Base-by-base conservation (phyloP, 2,329 filamentous ascomycete species). In the Hymenoscyphus occultus region DNA sequence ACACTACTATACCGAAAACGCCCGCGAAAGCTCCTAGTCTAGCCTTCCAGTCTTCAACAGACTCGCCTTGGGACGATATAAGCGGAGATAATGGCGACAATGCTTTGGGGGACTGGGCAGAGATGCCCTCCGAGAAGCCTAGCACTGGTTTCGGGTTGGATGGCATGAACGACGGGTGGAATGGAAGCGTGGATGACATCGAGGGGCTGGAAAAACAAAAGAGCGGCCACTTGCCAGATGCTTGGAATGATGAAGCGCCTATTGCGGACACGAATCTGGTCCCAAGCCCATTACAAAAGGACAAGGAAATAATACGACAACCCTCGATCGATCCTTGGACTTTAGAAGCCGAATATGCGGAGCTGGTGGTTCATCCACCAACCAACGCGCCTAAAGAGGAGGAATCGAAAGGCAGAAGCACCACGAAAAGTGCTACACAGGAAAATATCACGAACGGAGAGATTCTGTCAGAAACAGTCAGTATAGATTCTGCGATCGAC, bases 251-350 rank as follows among this genome's bases (percentile, higher is more conserved):
- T 13, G 22, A 45, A 12, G n/a, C 59, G 3, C 16, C 56, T 51
- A 42, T 40, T 35, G 64, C 45, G 7, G 62, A 63, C 9, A 35
- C 56, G n/a, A 67, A 60, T 39, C 51, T 71, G 22, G 62, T 62
- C 31, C 67, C 66, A 7, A 69, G 65, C 62, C 60, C 66, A 19
- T 51, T 69, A 2, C 61, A 65, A 28, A 65, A 67, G n/a, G 16
- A 59, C 63, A 32, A 35, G 31, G 60, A 63, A 16, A 59, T 66
- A 56, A 32, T 54, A 13, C 70, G 71, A 61, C 68, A 72, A 56
- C 67, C 70, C 32, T 72, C 73, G 14, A 70, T 71, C 5, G 73
- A 75, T 70, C 72, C 72, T 19, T 76, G 72, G 75, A 69, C 65
- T 12, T 60, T 65, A 32, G 45, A 40, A 35, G 28, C 45, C 6